phyloP scores from a whole-genome alignment of 176 grass and related monocot species.

The Avena insularis region DNA sequence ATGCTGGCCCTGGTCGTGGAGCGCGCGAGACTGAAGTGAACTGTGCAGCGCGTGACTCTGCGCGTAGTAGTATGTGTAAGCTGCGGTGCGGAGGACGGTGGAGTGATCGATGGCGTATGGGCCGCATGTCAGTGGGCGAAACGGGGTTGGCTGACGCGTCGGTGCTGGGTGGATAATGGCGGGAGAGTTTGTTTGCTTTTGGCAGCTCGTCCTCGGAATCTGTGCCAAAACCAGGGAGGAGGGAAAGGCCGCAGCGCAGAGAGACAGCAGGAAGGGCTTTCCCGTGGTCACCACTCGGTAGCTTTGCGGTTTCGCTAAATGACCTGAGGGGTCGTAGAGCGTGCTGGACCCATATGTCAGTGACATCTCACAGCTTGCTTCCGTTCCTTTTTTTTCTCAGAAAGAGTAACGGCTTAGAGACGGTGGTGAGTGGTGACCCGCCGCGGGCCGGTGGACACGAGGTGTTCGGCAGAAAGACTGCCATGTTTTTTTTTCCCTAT shows the following conservation, averaged over 20 bases:
- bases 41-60: slow-evolving; percentile 11
- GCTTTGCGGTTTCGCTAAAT: fast-evolving
- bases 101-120: background rate
- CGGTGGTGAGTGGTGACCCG: slow-evolving; percentile 14
- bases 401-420: too few species aligned
- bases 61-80: background rate
- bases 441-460: background rate
- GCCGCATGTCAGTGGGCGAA: background rate
- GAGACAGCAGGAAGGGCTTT: background rate
- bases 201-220: slow-evolving; percentile 41
- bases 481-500: too few species aligned
- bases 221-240: slow-evolving; percentile 57
- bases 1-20: background rate
- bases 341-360: fast-evolving
- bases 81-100: background rate
- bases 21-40: background rate
- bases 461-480: too few species aligned
- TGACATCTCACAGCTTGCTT: fast-evolving
- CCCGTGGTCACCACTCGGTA: background rate
- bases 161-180: slow-evolving; percentile 45
- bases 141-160: background rate
- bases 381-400: too few species aligned
- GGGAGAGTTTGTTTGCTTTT: slow-evolving; percentile 47
- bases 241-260: slow-evolving; percentile 41
- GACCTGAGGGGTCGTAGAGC: fast-evolving